phyloP scores from a whole-genome alignment of 139 green algal genomes.

The Asterochloris erici region DNA sequence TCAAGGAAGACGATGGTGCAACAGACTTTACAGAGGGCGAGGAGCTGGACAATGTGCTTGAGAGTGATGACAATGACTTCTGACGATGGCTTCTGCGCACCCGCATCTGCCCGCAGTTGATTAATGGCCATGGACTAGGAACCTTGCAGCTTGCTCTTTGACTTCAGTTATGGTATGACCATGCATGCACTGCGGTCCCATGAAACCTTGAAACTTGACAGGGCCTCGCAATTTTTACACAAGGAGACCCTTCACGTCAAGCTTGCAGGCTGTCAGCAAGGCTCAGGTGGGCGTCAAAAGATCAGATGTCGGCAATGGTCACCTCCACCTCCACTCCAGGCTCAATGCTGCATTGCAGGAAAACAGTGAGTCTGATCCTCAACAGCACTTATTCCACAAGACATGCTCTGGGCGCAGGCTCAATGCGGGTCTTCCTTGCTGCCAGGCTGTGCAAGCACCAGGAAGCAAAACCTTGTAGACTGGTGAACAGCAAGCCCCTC shows the following conservation, averaged over 20 bases:
- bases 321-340: slow-evolving; percentile 98
- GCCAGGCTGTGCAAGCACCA: too few species aligned
- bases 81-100: neutral
- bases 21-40: neutral
- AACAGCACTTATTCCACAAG: neutral
- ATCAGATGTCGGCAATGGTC: slow-evolving; percentile 69
- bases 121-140: too few species aligned
- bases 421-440: too few species aligned
- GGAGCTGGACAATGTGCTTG: neutral
- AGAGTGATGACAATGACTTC: slow-evolving; percentile 14
- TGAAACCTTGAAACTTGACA: too few species aligned
- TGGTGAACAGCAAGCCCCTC: neutral
- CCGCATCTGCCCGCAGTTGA: too few species aligned
- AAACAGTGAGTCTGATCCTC: neutral
- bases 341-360: slow-evolving; percentile 74
- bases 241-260: too few species aligned
- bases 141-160: too few species aligned
- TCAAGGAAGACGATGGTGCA: slow-evolving; percentile 2
- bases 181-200: too few species aligned
- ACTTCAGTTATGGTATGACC: too few species aligned
- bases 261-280: neutral
- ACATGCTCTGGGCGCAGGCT: neutral
- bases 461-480: neutral
- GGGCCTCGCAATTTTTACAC: too few species aligned
- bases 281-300: neutral